phyloP scores from a whole-genome alignment of 805 yeast species.

The Candida incommunis region DNA sequence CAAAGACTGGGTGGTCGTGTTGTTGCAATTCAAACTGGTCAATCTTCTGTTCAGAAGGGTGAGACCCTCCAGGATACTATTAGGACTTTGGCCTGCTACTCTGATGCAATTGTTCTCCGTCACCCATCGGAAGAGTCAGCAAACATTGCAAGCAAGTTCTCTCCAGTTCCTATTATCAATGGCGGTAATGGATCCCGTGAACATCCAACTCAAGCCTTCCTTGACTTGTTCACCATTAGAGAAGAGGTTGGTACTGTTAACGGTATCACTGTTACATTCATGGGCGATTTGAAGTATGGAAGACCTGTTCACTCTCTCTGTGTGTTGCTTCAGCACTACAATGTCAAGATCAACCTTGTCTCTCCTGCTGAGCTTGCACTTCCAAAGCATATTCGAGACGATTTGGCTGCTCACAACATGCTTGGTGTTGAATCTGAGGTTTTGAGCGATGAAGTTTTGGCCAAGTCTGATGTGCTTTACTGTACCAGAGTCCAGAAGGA shows the following conservation, averaged over 20 bases:
- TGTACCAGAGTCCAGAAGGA: slow-evolving; percentile 98
- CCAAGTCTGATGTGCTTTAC: slow-evolving; percentile 87
- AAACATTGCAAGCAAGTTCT: slow-evolving; percentile 86
- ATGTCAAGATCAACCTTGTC: slow-evolving; percentile 83
- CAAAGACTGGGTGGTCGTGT: slow-evolving; percentile 98
- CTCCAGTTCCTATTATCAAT: slow-evolving; percentile 92
- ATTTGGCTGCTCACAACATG: slow-evolving; percentile 54
- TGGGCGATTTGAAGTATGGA: slow-evolving; percentile 98
- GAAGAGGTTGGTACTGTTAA: slow-evolving; percentile 98
- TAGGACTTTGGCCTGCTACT: slow-evolving; percentile 85
- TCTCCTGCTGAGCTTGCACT: slow-evolving; percentile 78
- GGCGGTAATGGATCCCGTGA: slow-evolving; percentile 98
- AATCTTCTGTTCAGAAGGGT: slow-evolving; percentile 96
- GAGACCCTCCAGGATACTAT: slow-evolving; percentile 96
- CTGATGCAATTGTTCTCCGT: slow-evolving; percentile 94
- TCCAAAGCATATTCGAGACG: slow-evolving; percentile 60
- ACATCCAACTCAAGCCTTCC: slow-evolving; percentile 97
- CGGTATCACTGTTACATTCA: slow-evolving; percentile 93
- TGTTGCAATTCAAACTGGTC: slow-evolving; percentile 66
- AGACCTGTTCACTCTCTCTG: slow-evolving; percentile 97
- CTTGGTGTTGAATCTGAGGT: slow-evolving; percentile 58
- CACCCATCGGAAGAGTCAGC: slow-evolving; percentile 92
- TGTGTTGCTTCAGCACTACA: slow-evolving; percentile 79
- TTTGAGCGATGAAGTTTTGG: slow-evolving; percentile 72
- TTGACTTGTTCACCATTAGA: slow-evolving; percentile 94